These are phyloP conservation scores for Paragyromitra xinjiangensis DNA, from an alignment of 495 filamentous ascomycete species.

Conservation along the genomic window DNA sequence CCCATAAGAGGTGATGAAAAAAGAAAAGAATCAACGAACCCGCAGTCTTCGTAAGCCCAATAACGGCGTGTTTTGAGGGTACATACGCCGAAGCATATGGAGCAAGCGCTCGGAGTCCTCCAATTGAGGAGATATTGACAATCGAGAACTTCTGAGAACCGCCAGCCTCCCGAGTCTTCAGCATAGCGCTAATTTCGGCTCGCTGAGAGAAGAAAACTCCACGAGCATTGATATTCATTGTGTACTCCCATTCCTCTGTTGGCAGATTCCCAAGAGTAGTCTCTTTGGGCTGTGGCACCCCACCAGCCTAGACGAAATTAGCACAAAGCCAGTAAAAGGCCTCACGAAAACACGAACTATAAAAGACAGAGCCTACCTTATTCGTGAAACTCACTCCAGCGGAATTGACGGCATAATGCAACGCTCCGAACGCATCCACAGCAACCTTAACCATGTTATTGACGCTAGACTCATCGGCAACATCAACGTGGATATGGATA, in stretches of 20 bases:
- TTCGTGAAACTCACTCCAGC: conserved; percentile 56
- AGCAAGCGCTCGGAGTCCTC: conserved; percentile 38
- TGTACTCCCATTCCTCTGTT: conserved; percentile 38
- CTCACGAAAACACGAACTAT: background rate
- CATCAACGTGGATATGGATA: conserved; percentile 57
- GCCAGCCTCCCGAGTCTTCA: conserved; percentile 12
- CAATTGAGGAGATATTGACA: conserved; percentile 52
- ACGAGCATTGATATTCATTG: conserved; percentile 47
- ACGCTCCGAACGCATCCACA: conserved; percentile 56
- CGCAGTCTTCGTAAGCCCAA: conserved; percentile 51
- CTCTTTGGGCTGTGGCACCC: background rate
- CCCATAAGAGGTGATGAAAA: background rate
- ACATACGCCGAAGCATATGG: conserved; percentile 48
- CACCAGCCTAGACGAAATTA: conserved; percentile 6
- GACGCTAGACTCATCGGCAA: conserved; percentile 56
- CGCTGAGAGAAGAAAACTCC: conserved; percentile 42
- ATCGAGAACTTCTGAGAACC: conserved; percentile 16
- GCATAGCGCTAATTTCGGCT: conserved; percentile 43
- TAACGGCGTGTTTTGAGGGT: conserved; percentile 53
- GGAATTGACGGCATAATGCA: conserved; percentile 60
- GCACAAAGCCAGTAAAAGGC: background rate
- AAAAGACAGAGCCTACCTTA: background rate
- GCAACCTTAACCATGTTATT: conserved; percentile 55
- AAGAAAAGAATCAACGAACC: conserved; percentile 9
- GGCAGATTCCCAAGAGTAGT: conserved; percentile 24